phyloP scores from a whole-genome alignment of 2,329 filamentous ascomycete genomes.

The Neopestalotiopsis sp. region DNA sequence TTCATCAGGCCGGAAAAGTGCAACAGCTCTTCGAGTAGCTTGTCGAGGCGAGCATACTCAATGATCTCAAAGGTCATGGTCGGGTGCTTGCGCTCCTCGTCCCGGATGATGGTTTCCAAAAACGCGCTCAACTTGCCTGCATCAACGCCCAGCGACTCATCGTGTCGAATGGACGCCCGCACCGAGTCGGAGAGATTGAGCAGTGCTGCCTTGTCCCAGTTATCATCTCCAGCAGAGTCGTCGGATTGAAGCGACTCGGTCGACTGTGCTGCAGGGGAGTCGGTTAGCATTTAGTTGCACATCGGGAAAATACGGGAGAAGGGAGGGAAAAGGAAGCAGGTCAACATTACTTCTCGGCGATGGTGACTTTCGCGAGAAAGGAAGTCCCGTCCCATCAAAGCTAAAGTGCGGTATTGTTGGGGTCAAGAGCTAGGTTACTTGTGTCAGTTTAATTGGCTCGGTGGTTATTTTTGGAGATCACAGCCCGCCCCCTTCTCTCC shows the following conservation, averaged over 20 bases:
- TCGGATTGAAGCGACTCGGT: slow-evolving; percentile 23
- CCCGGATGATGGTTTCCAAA: slow-evolving; percentile 42
- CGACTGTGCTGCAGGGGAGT: slow-evolving; percentile 19
- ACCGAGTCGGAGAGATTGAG: slow-evolving; percentile 49
- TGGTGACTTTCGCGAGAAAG: slow-evolving; percentile 27
- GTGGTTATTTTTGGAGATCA: slow-evolving; percentile 3
- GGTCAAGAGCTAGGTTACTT: slow-evolving; percentile 31
- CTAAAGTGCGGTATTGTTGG: slow-evolving; percentile 34
- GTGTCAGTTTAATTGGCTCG: slow-evolving; percentile 3
- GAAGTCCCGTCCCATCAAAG: slow-evolving; percentile 29
- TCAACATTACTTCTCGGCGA: slow-evolving; percentile 27
- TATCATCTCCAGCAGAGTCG: slow-evolving; percentile 24
- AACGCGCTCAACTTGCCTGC: slow-evolving; percentile 44
- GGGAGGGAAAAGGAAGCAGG: not conserved
- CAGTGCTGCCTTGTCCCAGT: slow-evolving; percentile 29
- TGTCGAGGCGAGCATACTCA: slow-evolving; percentile 38
- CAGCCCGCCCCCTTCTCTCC: not conserved
- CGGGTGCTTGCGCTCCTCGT: slow-evolving; percentile 41
- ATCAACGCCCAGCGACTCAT: slow-evolving; percentile 37
- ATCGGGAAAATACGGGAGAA: not conserved
- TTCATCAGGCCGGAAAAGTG: slow-evolving; percentile 42
- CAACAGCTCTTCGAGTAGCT: slow-evolving; percentile 49
- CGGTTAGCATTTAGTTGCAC: slow-evolving; percentile 8
- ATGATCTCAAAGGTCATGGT: slow-evolving; percentile 46
- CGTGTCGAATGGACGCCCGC: slow-evolving; percentile 39